These are phyloP conservation scores for Phascolomyces articulosus DNA, from an alignment of 371 early-diverging fungal species.

Conservation along the genomic window DNA sequence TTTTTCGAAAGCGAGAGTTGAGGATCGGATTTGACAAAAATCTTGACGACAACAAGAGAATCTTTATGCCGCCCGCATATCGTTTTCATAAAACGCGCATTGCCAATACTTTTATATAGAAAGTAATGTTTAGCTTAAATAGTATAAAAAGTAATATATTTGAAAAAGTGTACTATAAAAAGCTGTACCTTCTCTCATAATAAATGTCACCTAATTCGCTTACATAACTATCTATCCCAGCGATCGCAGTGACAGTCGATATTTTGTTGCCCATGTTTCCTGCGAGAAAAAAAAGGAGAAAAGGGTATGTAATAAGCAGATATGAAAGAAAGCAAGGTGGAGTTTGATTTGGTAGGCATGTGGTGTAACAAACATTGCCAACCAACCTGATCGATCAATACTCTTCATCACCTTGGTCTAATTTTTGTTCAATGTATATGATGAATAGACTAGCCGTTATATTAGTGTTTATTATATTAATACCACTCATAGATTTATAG, in stretches of 20 bases:
- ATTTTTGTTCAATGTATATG: too few species aligned
- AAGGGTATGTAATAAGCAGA: not conserved
- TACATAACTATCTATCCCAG: constrained; percentile 71
- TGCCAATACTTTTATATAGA: constrained; percentile 68
- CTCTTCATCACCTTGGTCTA: too few species aligned
- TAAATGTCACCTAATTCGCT: constrained; percentile 74
- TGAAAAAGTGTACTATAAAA: too few species aligned
- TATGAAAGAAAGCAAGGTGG: too few species aligned
- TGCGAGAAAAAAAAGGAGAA: not conserved
- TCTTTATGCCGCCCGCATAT: constrained; percentile 81
- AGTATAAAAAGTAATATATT: too few species aligned
- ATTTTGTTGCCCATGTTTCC: constrained; percentile 71
- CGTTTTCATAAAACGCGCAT: constrained; percentile 93
- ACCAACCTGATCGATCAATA: too few species aligned
- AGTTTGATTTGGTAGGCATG: too few species aligned
- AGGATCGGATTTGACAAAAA: constrained; percentile 87
- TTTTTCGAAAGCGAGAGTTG: constrained; percentile 63
- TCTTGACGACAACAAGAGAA: constrained; percentile 84
- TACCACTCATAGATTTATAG: too few species aligned
- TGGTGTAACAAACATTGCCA: too few species aligned
- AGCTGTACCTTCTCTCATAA: constrained; percentile 69
- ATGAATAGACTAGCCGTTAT: too few species aligned
- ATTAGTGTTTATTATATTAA: too few species aligned
- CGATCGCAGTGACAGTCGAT: constrained; percentile 66
- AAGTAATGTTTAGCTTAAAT: too few species aligned